Evolutionary conservation across 2,329 filamentous ascomycete species (phyloP), one percentile per base, ranked within the genome.

Genomic region (Colletotrichum sp.): DNA sequence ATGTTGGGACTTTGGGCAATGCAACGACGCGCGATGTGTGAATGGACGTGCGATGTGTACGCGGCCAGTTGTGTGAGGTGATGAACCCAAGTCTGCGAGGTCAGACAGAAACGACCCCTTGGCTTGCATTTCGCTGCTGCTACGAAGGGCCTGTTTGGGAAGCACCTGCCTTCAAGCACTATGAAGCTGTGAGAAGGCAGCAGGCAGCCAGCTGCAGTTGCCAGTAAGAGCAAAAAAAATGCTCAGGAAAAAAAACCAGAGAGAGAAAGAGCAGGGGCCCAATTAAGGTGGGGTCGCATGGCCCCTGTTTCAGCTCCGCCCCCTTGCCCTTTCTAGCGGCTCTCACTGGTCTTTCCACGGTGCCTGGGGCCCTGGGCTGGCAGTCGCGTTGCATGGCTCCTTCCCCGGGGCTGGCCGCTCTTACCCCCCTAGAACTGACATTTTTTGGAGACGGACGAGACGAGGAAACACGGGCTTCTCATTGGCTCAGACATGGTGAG

Each of bases 291-390:
- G 74, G 60, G 69, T 65, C 48, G 43, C 59, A 73, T 65, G 64
- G 65, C 74, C 74, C 74, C 74, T 75, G 74, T 75, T 75, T 75
- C 74, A 75, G 70, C 70, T 57, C 70, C 26, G 55, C 36, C 43
- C 28, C 74, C 70, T 30, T 63, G 70, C 15, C 55, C 74, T 32
- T 68, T 68, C 70, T 48, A 55, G 57, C 59, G 32, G 70, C 59
- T 68, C 64, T 73, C 21, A 68, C 43, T 75, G 43, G 70, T 73
- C 59, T 60, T 32, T n/a, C 39, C 15, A 34, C n/a, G n/a, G n/a
- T 48, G 43, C 43, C 43, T 48, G n/a, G 43, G 43, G n/a, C n/a
- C 70, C 26, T 68, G 57, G 57, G 61, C 28, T 67, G 24, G 48
- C 28, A 28, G 43, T 48, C n/a, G 43, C 43, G 24, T 32, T 61